Evolutionary conservation across 2,329 filamentous ascomycete genomes (phyloP), one percentile per base, ranked within the genome.

Genomic region (Fonsecaea erecta): DNA sequence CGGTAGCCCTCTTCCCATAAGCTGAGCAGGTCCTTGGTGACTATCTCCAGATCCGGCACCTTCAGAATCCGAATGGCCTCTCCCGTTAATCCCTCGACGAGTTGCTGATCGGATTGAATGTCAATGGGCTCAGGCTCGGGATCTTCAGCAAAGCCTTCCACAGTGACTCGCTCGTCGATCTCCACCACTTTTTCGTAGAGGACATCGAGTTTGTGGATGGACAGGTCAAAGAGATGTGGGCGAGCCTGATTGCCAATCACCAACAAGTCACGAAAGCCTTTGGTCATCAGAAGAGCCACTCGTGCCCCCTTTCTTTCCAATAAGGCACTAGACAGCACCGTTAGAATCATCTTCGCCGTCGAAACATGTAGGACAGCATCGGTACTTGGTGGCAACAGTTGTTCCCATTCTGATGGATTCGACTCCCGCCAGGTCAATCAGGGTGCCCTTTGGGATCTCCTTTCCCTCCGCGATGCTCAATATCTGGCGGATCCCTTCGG

Each of bases 181-280:
- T 97, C 93, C 24, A 97, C 84, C 0, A 97, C 92, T 34, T 82
- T 83, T 74, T 92, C 88, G 72, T 96, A 96, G 11, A 97, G 79
- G 5, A 96, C 90, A 68, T 95, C 92, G 0, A 93, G 93, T 74
- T 93, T 93, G 68, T 85, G 83, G 73, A 97, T 96, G 18, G 90
- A 90, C 60, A 97, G 81, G 74, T 97, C 93, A 73, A 97, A 97
- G 69, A 97, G 96, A 75, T 90, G 89, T 18, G 93, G 93, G 52
- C 93, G 84, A 26, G 90, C 91, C 79, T 97, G 93, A 77, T 96
- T 96, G 8, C 93, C 93, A 74, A 97, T 97, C 58, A 88, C 86
- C 32, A 97, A 81, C 68, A 93, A 92, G 77, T 97, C 93, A 67
- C 86, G 88, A 80, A 96, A 97, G 0, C 93, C 93, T 72, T 88